Conservation (phyloP, 192 early-diverging fungal species). For the Rhizoclosmatium sp. region DNA sequence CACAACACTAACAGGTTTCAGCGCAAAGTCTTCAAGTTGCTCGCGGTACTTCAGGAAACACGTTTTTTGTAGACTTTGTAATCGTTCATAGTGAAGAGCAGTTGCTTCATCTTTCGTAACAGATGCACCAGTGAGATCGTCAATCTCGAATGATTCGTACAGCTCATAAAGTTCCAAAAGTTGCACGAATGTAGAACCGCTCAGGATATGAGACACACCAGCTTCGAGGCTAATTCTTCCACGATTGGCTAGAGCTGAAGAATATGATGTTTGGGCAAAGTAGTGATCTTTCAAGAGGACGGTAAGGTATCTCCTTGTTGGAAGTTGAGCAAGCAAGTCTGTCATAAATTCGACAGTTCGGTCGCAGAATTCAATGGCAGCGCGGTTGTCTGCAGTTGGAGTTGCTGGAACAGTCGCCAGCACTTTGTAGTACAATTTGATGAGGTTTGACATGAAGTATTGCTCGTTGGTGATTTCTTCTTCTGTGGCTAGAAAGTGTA, state of each 20-base stretch:
- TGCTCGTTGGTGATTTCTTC: conserved; percentile 50
- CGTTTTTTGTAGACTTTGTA: conserved; percentile 79
- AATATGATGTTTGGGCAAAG: conserved; percentile 52
- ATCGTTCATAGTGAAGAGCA: conserved; percentile 63
- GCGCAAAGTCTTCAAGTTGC: conserved; percentile 73
- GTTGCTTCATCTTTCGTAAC: conserved; percentile 72
- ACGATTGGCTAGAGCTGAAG: conserved; percentile 42
- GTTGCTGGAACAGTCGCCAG: conserved; percentile 61
- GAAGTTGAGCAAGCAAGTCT: conserved; percentile 85
- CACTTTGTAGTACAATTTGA: conserved; percentile 70
- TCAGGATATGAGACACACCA: conserved; percentile 11
- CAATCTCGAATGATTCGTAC: conserved; percentile 83
- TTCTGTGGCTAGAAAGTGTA: conserved; percentile 42
- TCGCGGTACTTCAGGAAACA: conserved; percentile 75
- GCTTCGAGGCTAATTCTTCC: conserved; percentile 30
- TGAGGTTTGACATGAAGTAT: conserved; percentile 72
- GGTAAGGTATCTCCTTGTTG: conserved; percentile 90
- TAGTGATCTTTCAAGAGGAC: conserved; percentile 83
- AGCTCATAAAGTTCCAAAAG: conserved; percentile 73
- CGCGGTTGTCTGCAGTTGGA: conserved; percentile 46
- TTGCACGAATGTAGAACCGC: conserved; percentile 63
- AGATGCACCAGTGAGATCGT: conserved; percentile 79
- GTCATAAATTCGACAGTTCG: conserved; percentile 87
- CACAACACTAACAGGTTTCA: conserved; percentile 76
- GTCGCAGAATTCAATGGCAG: conserved; percentile 68